Evolutionary conservation across 75 land plant genomes (phyloP).

Genomic region (Cryptomeria japonica): DNA sequence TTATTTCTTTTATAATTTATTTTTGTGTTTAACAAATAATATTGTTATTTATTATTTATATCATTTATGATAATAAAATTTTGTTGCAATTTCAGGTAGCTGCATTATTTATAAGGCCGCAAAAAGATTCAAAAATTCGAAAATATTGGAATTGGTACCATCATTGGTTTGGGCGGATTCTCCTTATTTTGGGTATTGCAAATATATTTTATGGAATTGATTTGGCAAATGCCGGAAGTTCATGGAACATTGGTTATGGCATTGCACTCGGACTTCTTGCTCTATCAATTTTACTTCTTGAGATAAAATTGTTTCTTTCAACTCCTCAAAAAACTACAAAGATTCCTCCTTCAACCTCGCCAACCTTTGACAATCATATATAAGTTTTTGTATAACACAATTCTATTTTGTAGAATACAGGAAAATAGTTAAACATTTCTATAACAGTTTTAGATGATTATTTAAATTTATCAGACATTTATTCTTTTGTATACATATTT

Average conservation of each 20-base stretch:
- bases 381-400: not conserved
- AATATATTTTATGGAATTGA: conserved; percentile 55
- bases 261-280: conserved; percentile 12
- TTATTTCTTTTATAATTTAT: too few species aligned
- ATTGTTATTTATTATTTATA: too few species aligned
- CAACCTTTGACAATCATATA: not conserved
- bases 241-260: conserved; percentile 37
- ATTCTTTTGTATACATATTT: too few species aligned
- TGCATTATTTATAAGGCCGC: conserved; percentile 33
- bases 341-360: not conserved
- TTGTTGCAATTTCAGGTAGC: conserved; percentile 20
- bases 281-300: not conserved
- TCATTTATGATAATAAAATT: not conserved
- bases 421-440: too few species aligned
- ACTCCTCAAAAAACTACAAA: not conserved
- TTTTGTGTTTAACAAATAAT: too few species aligned
- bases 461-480: too few species aligned
- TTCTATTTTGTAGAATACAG: not conserved
- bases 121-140: conserved; percentile 41
- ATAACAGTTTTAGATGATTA: too few species aligned
- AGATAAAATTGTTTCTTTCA: not conserved
- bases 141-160: conserved; percentile 68
- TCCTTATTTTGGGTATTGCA: conserved; percentile 29
- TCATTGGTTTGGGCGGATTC: conserved; percentile 32
- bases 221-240: conserved; percentile 13